These are phyloP conservation scores for Cyberlindnera xylosilytica DNA, from an alignment of 805 yeast genomes.

Conservation along the genomic window DNA sequence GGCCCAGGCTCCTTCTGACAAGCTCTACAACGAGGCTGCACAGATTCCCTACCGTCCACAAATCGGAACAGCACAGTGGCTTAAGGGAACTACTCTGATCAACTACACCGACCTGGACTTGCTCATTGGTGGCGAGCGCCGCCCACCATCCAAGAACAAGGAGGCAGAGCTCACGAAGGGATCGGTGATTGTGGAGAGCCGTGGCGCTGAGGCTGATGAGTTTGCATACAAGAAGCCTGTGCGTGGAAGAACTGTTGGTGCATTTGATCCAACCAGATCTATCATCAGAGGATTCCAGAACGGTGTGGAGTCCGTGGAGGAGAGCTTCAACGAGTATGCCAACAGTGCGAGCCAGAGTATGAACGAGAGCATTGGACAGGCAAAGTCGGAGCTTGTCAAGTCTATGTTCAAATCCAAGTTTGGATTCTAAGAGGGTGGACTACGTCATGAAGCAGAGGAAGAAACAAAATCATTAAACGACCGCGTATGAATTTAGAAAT, in stretches of 20 bases:
- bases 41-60: slow-evolving; percentile 77
- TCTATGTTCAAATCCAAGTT: slow-evolving; percentile 51
- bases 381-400: slow-evolving; percentile 47
- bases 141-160: slow-evolving; percentile 55
- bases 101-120: slow-evolving; percentile 58
- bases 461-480: too few relatives aligned
- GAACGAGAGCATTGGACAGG: slow-evolving; percentile 48
- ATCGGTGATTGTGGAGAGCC: slow-evolving; percentile 26
- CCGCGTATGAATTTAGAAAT: too few relatives aligned
- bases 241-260: slow-evolving; percentile 34
- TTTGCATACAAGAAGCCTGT: slow-evolving; percentile 47
- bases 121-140: slow-evolving; percentile 70
- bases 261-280: slow-evolving; percentile 40
- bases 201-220: slow-evolving; percentile 20
- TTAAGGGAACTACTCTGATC: slow-evolving; percentile 69
- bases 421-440: slow-evolving; percentile 37
- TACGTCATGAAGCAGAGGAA: neutral
- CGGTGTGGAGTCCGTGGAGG: slow-evolving; percentile 53
- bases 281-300: slow-evolving; percentile 44
- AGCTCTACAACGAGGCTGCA: slow-evolving; percentile 65
- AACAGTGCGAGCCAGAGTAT: slow-evolving; percentile 49
- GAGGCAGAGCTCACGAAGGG: slow-evolving; percentile 59
- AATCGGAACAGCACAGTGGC: slow-evolving; percentile 79
- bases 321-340: slow-evolving; percentile 55
- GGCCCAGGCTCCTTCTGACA: slow-evolving; percentile 38